Base-by-base conservation (phyloP, 345 rosid genomes). In the Lepidium africanum region DNA sequence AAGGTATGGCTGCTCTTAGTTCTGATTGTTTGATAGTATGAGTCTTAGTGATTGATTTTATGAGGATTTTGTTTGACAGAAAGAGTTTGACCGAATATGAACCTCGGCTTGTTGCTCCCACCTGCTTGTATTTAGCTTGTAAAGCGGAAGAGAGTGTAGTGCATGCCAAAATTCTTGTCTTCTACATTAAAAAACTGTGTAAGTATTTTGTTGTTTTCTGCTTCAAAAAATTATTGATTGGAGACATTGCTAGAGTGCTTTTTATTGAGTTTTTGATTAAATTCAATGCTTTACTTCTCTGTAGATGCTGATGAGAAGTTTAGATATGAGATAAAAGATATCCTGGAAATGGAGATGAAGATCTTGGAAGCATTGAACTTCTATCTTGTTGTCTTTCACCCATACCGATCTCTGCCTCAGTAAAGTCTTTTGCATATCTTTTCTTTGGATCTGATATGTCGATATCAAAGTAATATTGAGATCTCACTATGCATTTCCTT, bases 311-410 rank as follows among this genome's bases (percentile, higher is more conserved):
- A 93, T 81, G 98, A 90, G 9, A 93, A 84, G 78, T 82, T 83
- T 49, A 78, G 82, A 40, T 90, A 76, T 58, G 98, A 93, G 75
- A 82, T 90, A 60, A 93, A 90, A 79, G 96, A 90, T 69, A 90
- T 93, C 46, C 86, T 93, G 52, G 98, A 90, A 80, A 93, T 90
- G 97, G 98, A 93, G 81, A 90, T 93, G 98, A 93, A 90, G 81
- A 77, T 93, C 66, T 78, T 93, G 78, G 98, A 93, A 77, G 98
- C 97, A 32, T 88, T 93, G 65, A 80, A 88, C 77, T 93, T 88
- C 70, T 90, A 93, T 79, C 79, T 93, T 69, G 98, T 93, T 73
- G 96, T 88, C 35, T 93, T 86, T 71, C 98, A 93, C 75, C 98
- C 97, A 25, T 93, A 93, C 69, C 96, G 96, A 23, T 81, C 96